These are phyloP conservation scores for Colletotrichum theobromicola DNA, from an alignment of 2,329 filamentous ascomycete species.

Conservation along the genomic window DNA sequence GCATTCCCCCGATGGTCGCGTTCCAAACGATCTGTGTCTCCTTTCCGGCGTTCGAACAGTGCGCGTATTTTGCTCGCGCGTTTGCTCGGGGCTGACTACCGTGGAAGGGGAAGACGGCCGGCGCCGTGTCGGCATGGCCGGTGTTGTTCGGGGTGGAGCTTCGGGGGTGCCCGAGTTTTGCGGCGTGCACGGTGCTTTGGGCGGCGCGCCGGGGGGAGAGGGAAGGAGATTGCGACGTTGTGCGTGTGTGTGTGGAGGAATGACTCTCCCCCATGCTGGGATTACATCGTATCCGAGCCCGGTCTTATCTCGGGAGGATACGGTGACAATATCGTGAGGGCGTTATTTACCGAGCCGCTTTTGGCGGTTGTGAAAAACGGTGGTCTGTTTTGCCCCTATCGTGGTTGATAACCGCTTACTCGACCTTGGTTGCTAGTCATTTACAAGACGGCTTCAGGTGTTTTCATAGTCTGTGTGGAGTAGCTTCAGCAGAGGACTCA, in stretches of 20 bases:
- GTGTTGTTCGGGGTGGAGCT: background rate
- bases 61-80: background rate
- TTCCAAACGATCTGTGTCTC: background rate
- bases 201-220: background rate
- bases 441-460: background rate
- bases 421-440: background rate
- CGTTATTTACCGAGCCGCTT: background rate
- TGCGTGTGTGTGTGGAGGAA: background rate
- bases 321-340: background rate
- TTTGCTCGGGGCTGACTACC: background rate
- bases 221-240: background rate
- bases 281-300: background rate
- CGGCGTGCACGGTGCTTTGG: background rate
- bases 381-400: background rate
- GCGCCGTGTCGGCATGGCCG: background rate
- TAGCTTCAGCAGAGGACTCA: background rate
- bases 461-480: background rate
- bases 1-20: background rate
- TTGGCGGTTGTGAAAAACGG: background rate
- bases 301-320: background rate
- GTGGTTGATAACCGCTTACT: background rate
- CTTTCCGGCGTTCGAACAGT: background rate
- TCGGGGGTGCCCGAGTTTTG: background rate
- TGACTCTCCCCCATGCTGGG: slow-evolving; percentile 11
- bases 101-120: background rate